Conservation (phyloP, 352 stramenopile species). For the Globisporangium echinulatum region DNA sequence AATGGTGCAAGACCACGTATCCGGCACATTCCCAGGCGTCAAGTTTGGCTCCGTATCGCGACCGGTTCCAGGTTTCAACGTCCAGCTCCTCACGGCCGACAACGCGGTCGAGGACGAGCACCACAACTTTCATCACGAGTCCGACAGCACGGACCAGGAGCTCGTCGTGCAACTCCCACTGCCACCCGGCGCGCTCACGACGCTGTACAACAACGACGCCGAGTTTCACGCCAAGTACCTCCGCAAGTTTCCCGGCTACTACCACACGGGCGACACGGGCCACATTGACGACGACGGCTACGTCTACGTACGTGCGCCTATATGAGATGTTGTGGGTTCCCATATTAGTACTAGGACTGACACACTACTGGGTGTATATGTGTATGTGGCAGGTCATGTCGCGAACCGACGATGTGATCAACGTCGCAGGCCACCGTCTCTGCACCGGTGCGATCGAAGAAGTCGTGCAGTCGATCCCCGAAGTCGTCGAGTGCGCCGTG, state of each 20-base stretch:
- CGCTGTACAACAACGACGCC: constrained; percentile 81
- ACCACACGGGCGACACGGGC: constrained; percentile 84
- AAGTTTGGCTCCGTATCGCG: constrained; percentile 58
- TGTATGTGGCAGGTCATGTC: constrained; percentile 71
- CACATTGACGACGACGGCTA: constrained; percentile 89
- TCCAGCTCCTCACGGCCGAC: constrained; percentile 63
- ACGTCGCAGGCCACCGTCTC: constrained; percentile 84
- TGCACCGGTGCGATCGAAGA: constrained; percentile 88
- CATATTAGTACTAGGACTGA: neutral
- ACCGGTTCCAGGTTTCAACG: constrained; percentile 78
- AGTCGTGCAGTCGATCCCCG: constrained; percentile 71
- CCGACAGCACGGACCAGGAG: constrained; percentile 43
- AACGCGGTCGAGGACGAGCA: constrained; percentile 33
- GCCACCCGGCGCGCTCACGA: constrained; percentile 71
- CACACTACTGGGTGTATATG: neutral
- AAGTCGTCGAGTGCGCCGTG: constrained; percentile 86
- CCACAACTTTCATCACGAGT: constrained; percentile 41
- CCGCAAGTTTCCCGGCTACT: constrained; percentile 81
- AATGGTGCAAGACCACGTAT: constrained; percentile 46
- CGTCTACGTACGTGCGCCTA: constrained; percentile 50
- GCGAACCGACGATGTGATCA: constrained; percentile 89
- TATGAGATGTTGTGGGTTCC: neutral
- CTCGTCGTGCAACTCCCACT: constrained; percentile 82
- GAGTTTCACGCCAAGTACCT: constrained; percentile 83
- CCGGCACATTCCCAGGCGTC: constrained; percentile 33